Conservation (phyloP, 2,329 filamentous ascomycete genomes). For the Penicillium sp. region DNA sequence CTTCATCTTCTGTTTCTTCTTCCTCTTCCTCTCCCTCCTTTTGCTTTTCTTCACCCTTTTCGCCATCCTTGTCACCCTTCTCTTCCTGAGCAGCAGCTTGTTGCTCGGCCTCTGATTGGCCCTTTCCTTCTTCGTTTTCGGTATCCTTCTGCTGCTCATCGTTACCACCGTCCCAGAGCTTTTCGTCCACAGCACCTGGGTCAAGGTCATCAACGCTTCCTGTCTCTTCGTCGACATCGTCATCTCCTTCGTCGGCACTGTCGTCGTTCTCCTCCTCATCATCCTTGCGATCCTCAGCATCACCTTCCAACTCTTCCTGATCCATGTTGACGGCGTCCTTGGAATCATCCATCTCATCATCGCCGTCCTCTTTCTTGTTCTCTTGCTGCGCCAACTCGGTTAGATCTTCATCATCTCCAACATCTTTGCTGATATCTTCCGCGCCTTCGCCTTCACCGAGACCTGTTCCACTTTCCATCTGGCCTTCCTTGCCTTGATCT, state of each 20-base stretch:
- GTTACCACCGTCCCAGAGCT: conserved; percentile 90
- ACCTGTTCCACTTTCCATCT: conserved; percentile 87
- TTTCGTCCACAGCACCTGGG: conserved; percentile 88
- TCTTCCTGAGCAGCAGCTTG: conserved; percentile 58
- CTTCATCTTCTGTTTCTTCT: conserved; percentile 59
- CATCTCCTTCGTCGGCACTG: conserved; percentile 62
- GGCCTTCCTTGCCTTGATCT: conserved; percentile 68
- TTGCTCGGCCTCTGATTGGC: conserved; percentile 55
- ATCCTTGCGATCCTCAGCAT: conserved; percentile 62
- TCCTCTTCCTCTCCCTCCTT: conserved; percentile 55
- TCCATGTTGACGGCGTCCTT: conserved; percentile 59
- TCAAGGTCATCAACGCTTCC: conserved; percentile 91
- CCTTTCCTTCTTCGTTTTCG: conserved; percentile 69
- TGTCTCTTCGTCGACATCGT: conserved; percentile 81
- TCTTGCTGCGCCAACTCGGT: conserved; percentile 86
- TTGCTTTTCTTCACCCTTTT: conserved; percentile 48
- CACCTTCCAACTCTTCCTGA: conserved; percentile 85
- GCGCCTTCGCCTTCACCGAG: conserved; percentile 92
- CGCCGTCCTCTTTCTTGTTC: conserved; percentile 57
- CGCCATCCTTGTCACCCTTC: conserved; percentile 45
- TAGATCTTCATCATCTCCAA: conserved; percentile 89
- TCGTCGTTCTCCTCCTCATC: conserved; percentile 57
- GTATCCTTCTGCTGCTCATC: conserved; percentile 68
- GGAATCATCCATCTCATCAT: conserved; percentile 47
- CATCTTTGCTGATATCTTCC: conserved; percentile 97